Base-by-base conservation (phyloP, 192 early-diverging fungal genomes). In the Diversispora epigaea region DNA sequence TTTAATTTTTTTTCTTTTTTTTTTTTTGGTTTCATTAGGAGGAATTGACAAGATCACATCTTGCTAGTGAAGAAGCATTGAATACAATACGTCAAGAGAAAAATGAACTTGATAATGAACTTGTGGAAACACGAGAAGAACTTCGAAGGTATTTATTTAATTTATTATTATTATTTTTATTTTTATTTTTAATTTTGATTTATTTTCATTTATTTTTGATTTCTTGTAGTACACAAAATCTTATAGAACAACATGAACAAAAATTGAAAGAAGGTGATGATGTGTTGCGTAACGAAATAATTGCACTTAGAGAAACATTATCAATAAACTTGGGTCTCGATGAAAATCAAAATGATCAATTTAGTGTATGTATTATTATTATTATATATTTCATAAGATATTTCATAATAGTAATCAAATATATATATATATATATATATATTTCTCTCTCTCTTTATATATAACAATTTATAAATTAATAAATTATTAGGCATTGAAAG, bases 51-150 rank as follows among this genome's bases (percentile, higher is more conserved):
- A 78, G 79, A 22, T 80, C 82, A 19, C 64, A 77, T 41, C 64
- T 76, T 21, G 82, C 82, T 45, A 77, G 79, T 22, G 82, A 83
- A 72, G 82, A 83, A n/a, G 80, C 82, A 1, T 73, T 83, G 55
- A 70, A 43, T 41, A 77, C 70, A 50, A 77, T 81, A 22, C 68
- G 78, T 21, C 77, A 79, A 66, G 82, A 83, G 25, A 83, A 83
- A 46, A 68, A 75, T 4, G 73, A 77, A 2, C 39, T 77, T 11
- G 82, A 83, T 39, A 76, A 70, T 50, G 79, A 83, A 32, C 74
- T 83, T 4, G 78, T 75, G 0, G 14, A 76, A 44, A 81, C 80
- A 22, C 72, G 75, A 49, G 62, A 68, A 11, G 78, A 71, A 4
- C 77, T 83, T 57, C 76, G 73, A 74, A 71, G 55, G 79, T 83